Conservation (phyloP, 305 asterid genomes). For the Fraxinus floribunda region DNA sequence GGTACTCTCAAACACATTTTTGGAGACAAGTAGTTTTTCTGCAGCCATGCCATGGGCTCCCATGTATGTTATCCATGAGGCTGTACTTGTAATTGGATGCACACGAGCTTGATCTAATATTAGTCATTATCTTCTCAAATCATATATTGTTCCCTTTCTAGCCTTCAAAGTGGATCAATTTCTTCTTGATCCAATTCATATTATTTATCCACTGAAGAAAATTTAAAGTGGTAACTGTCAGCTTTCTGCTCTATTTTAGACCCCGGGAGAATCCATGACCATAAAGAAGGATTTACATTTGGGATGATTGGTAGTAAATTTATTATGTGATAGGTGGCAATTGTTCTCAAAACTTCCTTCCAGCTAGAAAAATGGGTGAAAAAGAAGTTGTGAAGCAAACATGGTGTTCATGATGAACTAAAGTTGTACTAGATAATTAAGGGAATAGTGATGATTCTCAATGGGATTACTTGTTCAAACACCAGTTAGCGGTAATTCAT, state of each 20-base stretch:
- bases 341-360: neutral
- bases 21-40: conserved; percentile 83
- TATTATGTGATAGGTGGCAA: neutral
- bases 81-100: neutral
- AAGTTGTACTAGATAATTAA: neutral
- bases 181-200: neutral
- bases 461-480: neutral
- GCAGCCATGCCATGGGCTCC: conserved; percentile 98
- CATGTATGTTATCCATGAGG: conserved; percentile 52
- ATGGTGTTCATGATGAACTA: neutral
- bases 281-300: neutral
- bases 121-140: conserved; percentile 1
- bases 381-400: neutral
- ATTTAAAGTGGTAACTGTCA: neutral
- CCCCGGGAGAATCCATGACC: neutral
- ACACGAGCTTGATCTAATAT: conserved; percentile 12
- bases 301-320: neutral
- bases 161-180: neutral
- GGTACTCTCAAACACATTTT: conserved; percentile 86
- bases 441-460: neutral
- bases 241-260: neutral
- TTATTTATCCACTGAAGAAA: neutral
- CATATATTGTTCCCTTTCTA: neutral
- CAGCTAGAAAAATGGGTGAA: neutral
- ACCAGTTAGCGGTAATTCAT: neutral